phyloP scores from a whole-genome alignment of 1,284 basidiomycete species.

The Ustilago bromivora region DNA sequence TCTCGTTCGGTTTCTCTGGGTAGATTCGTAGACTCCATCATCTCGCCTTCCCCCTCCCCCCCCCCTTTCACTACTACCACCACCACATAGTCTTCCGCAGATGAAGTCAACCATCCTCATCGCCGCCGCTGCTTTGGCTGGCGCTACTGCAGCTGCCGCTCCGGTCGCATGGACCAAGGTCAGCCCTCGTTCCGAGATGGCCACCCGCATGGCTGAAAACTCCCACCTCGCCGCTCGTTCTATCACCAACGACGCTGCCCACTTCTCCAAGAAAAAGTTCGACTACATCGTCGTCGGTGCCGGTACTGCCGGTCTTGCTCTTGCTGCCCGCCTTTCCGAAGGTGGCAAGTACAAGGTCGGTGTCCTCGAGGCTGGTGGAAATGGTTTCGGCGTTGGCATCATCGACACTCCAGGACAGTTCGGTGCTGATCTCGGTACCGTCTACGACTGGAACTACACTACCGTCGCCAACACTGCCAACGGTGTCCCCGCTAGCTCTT shows the following conservation, averaged over 20 bases:
- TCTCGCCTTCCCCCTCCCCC: neutral
- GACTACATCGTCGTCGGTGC: constrained; percentile 68
- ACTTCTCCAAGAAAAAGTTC: constrained; percentile 41
- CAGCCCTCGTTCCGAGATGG: constrained; percentile 45
- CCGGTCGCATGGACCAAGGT: constrained; percentile 51
- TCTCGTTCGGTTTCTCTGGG: neutral
- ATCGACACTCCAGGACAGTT: constrained; percentile 60
- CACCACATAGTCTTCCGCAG: neutral
- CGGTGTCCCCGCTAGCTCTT: constrained; percentile 44
- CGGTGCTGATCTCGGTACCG: constrained; percentile 55
- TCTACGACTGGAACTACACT: constrained; percentile 63
- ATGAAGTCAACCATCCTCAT: constrained; percentile 51
- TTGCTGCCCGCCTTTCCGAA: constrained; percentile 62
- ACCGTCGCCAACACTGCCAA: constrained; percentile 36
- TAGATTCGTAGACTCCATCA: neutral
- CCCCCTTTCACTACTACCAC: neutral
- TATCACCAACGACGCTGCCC: constrained; percentile 40
- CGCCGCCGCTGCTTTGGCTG: constrained; percentile 38
- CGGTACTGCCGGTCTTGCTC: constrained; percentile 75
- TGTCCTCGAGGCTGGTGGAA: constrained; percentile 62
- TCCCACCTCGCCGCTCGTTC: constrained; percentile 38
- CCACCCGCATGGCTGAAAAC: constrained; percentile 39
- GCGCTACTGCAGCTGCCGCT: constrained; percentile 29
- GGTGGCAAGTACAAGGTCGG: constrained; percentile 57
- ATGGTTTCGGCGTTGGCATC: constrained; percentile 50